Evolutionary conservation across 2,329 filamentous ascomycete species (phyloP).

Genomic region (Fusarium phyllophilum): DNA sequence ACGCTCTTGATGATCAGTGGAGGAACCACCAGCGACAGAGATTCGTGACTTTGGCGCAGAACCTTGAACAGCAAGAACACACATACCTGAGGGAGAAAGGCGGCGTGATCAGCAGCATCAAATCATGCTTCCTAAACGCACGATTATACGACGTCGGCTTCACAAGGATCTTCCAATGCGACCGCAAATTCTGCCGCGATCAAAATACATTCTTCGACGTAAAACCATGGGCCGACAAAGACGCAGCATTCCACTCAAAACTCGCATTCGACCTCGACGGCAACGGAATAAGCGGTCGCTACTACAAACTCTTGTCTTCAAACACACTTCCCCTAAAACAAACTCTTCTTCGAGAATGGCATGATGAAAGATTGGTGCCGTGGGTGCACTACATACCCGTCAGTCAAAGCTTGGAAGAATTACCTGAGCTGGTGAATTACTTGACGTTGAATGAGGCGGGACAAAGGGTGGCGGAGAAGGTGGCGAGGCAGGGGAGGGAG

Average conservation of each 20-base stretch:
- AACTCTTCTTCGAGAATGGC: slow-evolving; percentile 66
- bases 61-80: slow-evolving; percentile 41
- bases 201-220: slow-evolving; percentile 47
- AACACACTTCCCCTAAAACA: slow-evolving; percentile 61
- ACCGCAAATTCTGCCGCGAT: slow-evolving; percentile 48
- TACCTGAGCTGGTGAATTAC: slow-evolving; percentile 62
- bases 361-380: slow-evolving; percentile 64
- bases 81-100: slow-evolving; percentile 47
- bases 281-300: slow-evolving; percentile 65
- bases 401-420: slow-evolving; percentile 59
- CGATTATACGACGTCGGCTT: slow-evolving; percentile 57
- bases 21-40: slow-evolving; percentile 59
- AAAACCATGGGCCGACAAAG: slow-evolving; percentile 47
- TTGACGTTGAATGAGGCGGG: slow-evolving; percentile 59
- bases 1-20: slow-evolving; percentile 51
- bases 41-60: slow-evolving; percentile 53
- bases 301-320: slow-evolving; percentile 60
- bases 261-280: slow-evolving; percentile 65
- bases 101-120: slow-evolving; percentile 25
- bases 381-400: slow-evolving; percentile 69
- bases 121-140: slow-evolving; percentile 50
- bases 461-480: slow-evolving; percentile 56
- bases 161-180: slow-evolving; percentile 58
- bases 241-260: slow-evolving; percentile 51
- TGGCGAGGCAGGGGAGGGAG: slow-evolving; percentile 63